Percentiles rank a stretch among this genome's conserved stretches.
Conservation (phyloP, 1,284 basidiomycete genomes). For the Trametes pubescens region DNA sequence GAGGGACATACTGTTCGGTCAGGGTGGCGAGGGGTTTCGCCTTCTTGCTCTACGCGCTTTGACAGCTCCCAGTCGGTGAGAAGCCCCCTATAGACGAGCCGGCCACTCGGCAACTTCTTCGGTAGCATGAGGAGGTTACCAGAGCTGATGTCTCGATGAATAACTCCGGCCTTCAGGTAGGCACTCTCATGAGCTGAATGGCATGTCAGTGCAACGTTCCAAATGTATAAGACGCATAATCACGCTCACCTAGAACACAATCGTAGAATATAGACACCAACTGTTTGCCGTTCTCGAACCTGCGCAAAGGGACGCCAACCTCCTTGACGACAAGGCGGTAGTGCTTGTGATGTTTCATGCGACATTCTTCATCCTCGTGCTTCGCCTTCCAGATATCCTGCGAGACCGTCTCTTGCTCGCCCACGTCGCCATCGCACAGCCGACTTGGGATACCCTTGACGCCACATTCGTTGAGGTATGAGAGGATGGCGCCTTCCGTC, state of each 20-base stretch:
- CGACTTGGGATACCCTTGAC: no score
- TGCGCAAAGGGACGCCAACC: conserved; percentile 28
- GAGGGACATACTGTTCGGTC: conserved; percentile 16
- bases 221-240: no score
- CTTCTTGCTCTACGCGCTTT: not conserved
- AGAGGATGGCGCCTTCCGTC: no score
- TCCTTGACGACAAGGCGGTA: conserved; percentile 32
- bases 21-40: not conserved
- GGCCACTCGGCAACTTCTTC: not conserved
- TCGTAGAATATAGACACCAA: not conserved
- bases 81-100: conserved; percentile 17
- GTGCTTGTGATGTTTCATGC: conserved; percentile 14
- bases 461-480: no score
- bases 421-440: no score
- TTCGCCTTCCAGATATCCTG: no score
- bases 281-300: not conserved
- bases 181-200: conserved; percentile 13
- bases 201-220: not conserved
- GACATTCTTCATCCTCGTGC: not conserved
- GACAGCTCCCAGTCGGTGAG: conserved; percentile 24
- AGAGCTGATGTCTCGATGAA: conserved; percentile 23
- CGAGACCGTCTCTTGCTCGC: no score
- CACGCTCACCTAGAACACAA: not conserved
- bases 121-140: conserved; percentile 23
- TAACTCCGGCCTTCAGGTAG: not conserved